phyloP scores from a whole-genome alignment of 2,329 filamentous ascomycete genomes.

The Cytospora piceicola region DNA sequence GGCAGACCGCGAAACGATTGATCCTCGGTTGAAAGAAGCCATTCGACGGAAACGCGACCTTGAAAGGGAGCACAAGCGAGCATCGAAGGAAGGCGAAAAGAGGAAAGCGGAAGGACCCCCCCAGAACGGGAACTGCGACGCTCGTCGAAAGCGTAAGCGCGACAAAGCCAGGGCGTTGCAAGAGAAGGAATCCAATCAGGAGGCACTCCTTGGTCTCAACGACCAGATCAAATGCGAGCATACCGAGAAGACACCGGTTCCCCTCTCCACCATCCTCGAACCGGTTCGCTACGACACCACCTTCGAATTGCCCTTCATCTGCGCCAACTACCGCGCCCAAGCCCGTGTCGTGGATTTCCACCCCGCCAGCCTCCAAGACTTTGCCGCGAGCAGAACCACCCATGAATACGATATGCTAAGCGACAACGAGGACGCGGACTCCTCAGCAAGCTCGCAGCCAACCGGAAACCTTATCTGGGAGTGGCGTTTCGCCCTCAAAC shows the following conservation, averaged over 20 bases:
- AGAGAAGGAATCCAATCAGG: constrained; percentile 37
- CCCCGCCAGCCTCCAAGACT: constrained; percentile 72
- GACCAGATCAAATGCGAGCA: constrained; percentile 50
- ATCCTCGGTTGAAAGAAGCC: constrained; percentile 59
- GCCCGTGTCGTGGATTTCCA: constrained; percentile 84
- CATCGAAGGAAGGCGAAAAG: constrained; percentile 46
- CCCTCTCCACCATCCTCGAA: constrained; percentile 47
- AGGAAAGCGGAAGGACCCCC: constrained; percentile 39
- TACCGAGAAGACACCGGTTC: constrained; percentile 40
- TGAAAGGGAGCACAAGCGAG: constrained; percentile 50
- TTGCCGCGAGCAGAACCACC: constrained; percentile 56
- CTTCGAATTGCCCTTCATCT: constrained; percentile 70
- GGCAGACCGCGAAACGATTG: constrained; percentile 47
- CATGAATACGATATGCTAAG: constrained; percentile 57
- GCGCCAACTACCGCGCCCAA: constrained; percentile 68
- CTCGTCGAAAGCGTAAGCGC: constrained; percentile 4
- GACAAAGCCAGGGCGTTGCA: constrained; percentile 35
- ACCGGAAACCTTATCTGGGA: constrained; percentile 60
- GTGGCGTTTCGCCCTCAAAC: constrained; percentile 80
- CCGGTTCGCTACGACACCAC: constrained; percentile 47
- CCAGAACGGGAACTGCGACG: constrained; percentile 36
- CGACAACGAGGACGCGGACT: constrained; percentile 41
- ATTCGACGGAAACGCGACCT: constrained; percentile 69
- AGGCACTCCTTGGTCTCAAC: constrained; percentile 35
- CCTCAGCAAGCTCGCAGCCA: constrained; percentile 40